Evolutionary conservation across 2,329 filamentous ascomycete species (phyloP), one percentile per base, ranked within the genome.

Genomic region (Hypocreales sp.): DNA sequence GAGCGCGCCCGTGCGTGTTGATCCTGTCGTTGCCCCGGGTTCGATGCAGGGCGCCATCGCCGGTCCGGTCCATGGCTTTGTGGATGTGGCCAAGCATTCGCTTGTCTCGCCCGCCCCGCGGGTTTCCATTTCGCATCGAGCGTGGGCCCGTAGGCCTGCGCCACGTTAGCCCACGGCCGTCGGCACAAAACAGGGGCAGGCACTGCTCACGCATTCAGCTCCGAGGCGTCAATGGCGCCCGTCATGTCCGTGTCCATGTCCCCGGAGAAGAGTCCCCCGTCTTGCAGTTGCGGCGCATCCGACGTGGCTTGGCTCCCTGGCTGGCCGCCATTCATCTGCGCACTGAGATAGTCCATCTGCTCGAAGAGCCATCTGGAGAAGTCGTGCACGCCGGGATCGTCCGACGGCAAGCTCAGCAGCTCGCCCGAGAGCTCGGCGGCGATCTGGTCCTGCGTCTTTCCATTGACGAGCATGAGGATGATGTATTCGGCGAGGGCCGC

Each of bases 291-390:
- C n/a, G n/a, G 43, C 27, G 53, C 44, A 22, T 45, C 41, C n/a
- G 42, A 30, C 27, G 25, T 31, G 20, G 41, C 42, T 24, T 48
- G n/a, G n/a, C n/a, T n/a, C n/a, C n/a, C n/a, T n/a, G n/a, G n/a
- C n/a, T n/a, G n/a, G n/a, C n/a, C n/a, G n/a, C n/a, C n/a, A 37
- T 73, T 74, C 32, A 75, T 44, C 47, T 77, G 71, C 26, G 60
- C 58, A 43, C 76, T 72, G 35, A 90, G 60, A 9, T 58, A 37
- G 24, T 78, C 71, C 34, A 93, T 76, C 49, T 92, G 79, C 30
- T 84, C 71, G 47, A 95, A 95, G n/a, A 98, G 61, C 90, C 90
- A 98, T 47, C 66, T 68, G 35, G 86, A 75, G 48, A 98, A 95
- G 29, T 86, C 77, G 35, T 70, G 71, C 7, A 83, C 82, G 37